Evolutionary conservation across 345 rosid genomes (phyloP), one percentile per base, ranked within the genome.

Genomic region (Linum lewisii): DNA sequence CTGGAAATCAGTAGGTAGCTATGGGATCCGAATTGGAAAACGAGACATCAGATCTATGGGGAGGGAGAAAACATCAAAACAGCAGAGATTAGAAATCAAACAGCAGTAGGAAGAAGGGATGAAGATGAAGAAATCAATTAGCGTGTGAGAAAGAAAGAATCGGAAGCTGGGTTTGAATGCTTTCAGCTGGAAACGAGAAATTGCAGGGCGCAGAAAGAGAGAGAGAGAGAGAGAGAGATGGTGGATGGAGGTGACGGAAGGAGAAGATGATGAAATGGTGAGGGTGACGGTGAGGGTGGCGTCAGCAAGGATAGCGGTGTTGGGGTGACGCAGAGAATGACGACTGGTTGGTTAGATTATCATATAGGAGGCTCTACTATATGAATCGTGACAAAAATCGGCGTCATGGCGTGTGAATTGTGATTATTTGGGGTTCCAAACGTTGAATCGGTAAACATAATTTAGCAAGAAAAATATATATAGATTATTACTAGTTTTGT

Each of bases 241-340:
- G 24, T 9, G 54, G 54, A 4, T 7, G 24, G 13, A 19, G 54
- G 54, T 52, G 25, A 19, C 25, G 25, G 56, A 20, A 24, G 56
- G 56, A 10, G 24, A 16, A 16, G 45, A 63, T 69, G 45, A 63
- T 69, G 72, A 69, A 59, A 67, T 69, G 63, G 68, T 69, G 63
- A 57, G 7, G 47, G 59, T 69, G 73, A 69, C 67, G 60, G 24
- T 21, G 18, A 16, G 6, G 21, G 6, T 37, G 19, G 9, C 38
- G 63, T 63, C 67, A 62, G 59, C 64, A 25, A 8, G 42, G 9
- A 16, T 53, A 37, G 73, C 67, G 42, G 60, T 58, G 59, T 63
- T 53, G 8, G 13, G 59, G 13, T 69, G 58, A 58, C 60, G 68
- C 54, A 29, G 2, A 19, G 58, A 63, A 59, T 69, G 73, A 16